These are phyloP conservation scores for Trichosanthes truncata DNA, from an alignment of 306 rosid species.

Conservation along the genomic window DNA sequence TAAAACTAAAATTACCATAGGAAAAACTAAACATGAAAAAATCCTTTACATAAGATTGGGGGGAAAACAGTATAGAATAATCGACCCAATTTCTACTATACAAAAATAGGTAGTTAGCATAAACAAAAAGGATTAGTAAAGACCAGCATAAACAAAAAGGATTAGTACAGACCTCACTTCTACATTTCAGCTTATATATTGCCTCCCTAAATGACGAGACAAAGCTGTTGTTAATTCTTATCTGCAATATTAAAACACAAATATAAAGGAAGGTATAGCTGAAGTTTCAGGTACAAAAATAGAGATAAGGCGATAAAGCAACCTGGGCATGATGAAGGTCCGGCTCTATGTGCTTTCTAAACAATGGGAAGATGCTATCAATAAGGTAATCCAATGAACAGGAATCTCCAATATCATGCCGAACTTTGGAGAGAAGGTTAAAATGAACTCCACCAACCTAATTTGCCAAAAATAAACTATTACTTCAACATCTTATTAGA, in stretches of 20 bases:
- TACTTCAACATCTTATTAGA: conserved; percentile 14
- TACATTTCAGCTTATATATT: conserved; percentile 94
- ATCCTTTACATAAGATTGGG: not conserved
- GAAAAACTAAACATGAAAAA: not conserved
- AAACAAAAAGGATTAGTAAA: conserved; percentile 17
- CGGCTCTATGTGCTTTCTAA: conserved; percentile 95
- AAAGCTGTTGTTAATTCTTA: conserved; percentile 96
- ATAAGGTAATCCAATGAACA: conserved; percentile 93
- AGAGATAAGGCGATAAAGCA: conserved; percentile 33
- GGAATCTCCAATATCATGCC: conserved; percentile 94
- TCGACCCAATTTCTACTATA: not conserved
- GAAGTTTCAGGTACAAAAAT: conserved; percentile 22
- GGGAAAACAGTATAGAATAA: not conserved
- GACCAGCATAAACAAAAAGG: conserved; percentile 30
- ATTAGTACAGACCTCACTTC: conserved; percentile 59
- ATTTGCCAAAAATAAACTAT: conserved; percentile 20
- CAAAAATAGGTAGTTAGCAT: not conserved
- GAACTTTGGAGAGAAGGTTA: conserved; percentile 93
- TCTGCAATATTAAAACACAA: conserved; percentile 45
- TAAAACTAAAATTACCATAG: not conserved
- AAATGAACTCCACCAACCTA: conserved; percentile 99
- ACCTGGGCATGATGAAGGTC: conserved; percentile 99
- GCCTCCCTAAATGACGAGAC: conserved; percentile 98
- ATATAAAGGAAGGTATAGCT: conserved; percentile 18
- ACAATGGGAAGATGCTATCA: conserved; percentile 95